A percentile compares a stretch with the other conserved stretches of the same genome.
These are phyloP conservation scores for Dictyostelium firmibasis DNA, from an alignment of 78 protist species.

Conservation along the genomic window DNA sequence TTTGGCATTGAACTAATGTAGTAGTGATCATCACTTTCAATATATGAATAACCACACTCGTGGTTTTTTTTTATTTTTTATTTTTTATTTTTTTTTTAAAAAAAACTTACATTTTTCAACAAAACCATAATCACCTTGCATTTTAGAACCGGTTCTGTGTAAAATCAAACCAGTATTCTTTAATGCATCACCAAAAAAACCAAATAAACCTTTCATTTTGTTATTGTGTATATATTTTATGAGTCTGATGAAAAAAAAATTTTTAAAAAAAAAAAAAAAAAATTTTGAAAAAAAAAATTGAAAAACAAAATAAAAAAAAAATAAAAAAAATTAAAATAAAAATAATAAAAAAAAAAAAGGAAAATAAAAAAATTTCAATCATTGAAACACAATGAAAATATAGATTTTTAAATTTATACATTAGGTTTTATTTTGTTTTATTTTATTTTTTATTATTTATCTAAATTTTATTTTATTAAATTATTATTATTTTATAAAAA, in stretches of 20 bases:
- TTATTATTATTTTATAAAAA: no score
- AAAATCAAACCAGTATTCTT: conserved; percentile 15
- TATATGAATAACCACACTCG: not conserved
- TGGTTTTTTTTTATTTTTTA: not conserved
- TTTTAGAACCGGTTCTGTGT: conserved; percentile 28
- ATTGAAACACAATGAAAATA: no score
- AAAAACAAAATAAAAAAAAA: no score
- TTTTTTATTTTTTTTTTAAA: not conserved
- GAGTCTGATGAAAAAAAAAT: not conserved
- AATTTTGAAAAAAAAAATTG: not conserved
- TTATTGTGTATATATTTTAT: not conserved
- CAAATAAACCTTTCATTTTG: not conserved
- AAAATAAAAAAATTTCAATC: no score
- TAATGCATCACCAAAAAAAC: conserved; percentile 16
- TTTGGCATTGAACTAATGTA: not conserved
- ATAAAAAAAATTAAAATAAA: no score
- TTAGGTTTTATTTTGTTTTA: no score
- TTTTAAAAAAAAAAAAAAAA: not conserved
- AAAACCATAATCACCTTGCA: conserved; percentile 71
- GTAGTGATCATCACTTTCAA: not conserved
- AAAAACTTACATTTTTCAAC: conserved; percentile 59
- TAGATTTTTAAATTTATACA: no score
- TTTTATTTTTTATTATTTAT: no score
- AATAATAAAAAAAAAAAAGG: no score
- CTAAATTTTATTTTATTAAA: no score